Evolutionary conservation across 2,329 filamentous ascomycete genomes (phyloP), one percentile per base, ranked within the genome.

Genomic region (Atkinsonella hypoxylon): DNA sequence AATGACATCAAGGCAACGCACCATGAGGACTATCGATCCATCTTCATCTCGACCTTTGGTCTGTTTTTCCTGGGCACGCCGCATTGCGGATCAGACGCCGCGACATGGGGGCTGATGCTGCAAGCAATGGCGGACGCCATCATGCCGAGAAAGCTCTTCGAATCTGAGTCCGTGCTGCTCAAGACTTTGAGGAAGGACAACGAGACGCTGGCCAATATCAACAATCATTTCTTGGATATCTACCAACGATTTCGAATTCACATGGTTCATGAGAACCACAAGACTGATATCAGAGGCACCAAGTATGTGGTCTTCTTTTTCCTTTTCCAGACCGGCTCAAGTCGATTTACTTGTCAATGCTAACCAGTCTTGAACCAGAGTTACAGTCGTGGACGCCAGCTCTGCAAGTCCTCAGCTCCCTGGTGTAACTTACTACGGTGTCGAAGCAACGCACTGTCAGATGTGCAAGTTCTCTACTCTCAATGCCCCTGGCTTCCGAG

Each of bases 31-130:
- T 74, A 81, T 36, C 77, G 83, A 18, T 83, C 82, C 11, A 78
- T 89, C 48, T 88, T 78, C 57, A 76, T 88, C 10, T 88, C 83
- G 1, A 89, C 86, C 0, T 89, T 83, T 59, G 86, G 81, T 22
- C 78, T 89, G 51, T 73, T 89, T 34, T 90, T 90, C 62, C 73
- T 90, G 30, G 86, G 85, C 13, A 90, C 86, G 13, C 86, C 86
- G 7, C 86, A 89, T 62, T 79, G 75, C 17, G 85, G 85, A 9
- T 81, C 83, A 1, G 81, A 82, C 55, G 67, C 82, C 2, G 85
- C 84, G 1, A 75, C 78, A 58, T 87, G 83, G 83, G 84, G 79
- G 0, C 67, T 76, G 11, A 69, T 85, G 50, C 67, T 89, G 34
- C 83, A 89, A 64, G 77, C 75, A 55, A 84, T 89, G 71, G 79